Conservation (phyloP, 805 yeast species). For the Kodamaea leandrae region DNA sequence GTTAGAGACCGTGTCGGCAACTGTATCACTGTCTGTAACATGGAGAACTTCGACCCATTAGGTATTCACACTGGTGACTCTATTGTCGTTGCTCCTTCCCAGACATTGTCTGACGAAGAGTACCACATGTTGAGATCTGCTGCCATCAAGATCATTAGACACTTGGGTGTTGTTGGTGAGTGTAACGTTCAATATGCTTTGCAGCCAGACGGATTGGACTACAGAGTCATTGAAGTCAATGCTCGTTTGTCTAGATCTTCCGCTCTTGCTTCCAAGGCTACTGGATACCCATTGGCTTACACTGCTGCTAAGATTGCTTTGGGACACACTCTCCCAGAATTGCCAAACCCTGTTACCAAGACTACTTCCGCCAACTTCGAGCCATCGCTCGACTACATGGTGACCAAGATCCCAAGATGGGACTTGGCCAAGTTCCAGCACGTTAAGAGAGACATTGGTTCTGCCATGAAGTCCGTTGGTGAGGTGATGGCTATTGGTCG, state of each 20-base stretch:
- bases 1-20: slow-evolving; percentile 94
- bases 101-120: slow-evolving; percentile 94
- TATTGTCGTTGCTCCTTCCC: slow-evolving; percentile 98
- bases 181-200: slow-evolving; percentile 97
- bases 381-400: slow-evolving; percentile 95
- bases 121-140: slow-evolving; percentile 97
- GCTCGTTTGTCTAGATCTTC: slow-evolving; percentile 97
- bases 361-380: slow-evolving; percentile 95
- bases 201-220: slow-evolving; percentile 93
- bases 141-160: slow-evolving; percentile 96
- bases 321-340: slow-evolving; percentile 90
- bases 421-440: slow-evolving; percentile 93
- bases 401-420: slow-evolving; percentile 98
- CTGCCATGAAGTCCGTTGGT: slow-evolving; percentile 98
- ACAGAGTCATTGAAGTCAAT: slow-evolving; percentile 95
- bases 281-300: slow-evolving; percentile 97
- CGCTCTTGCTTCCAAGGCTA: slow-evolving; percentile 97
- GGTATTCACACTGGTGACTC: slow-evolving; percentile 99
- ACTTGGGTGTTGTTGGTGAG: slow-evolving; percentile 97
- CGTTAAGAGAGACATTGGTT: slow-evolving; percentile 89
- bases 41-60: slow-evolving; percentile 98
- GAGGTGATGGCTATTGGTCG: slow-evolving; percentile 99
- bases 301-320: slow-evolving; percentile 97
- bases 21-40: slow-evolving; percentile 98
- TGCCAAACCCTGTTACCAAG: slow-evolving; percentile 95